phyloP scores from a whole-genome alignment of 148 eudicot species.

The Diospyros lotus region DNA sequence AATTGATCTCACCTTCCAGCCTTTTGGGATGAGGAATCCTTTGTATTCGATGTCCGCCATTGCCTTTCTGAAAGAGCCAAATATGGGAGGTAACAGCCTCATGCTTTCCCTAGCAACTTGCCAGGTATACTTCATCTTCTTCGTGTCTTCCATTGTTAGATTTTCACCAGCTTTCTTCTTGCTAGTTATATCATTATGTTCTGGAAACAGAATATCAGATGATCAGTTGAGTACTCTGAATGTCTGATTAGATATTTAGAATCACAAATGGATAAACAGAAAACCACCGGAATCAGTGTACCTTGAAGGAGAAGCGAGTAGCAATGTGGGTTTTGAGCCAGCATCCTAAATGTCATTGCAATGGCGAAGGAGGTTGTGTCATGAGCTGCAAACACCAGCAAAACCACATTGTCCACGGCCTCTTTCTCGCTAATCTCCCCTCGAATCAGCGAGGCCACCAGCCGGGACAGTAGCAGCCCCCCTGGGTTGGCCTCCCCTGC shows the following conservation, averaged over 20 bases:
- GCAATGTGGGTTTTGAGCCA: slow-evolving; percentile 48
- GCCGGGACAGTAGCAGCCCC: slow-evolving; percentile 31
- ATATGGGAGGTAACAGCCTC: slow-evolving; percentile 34
- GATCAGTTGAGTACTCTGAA: no score
- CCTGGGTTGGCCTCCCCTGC: slow-evolving; percentile 19
- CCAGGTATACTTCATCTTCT: slow-evolving; percentile 50
- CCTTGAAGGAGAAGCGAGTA: slow-evolving; percentile 65
- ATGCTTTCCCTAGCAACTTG: slow-evolving; percentile 40
- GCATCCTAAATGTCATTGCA: slow-evolving; percentile 77
- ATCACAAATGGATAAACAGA: no score
- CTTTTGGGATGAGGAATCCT: slow-evolving; percentile 43
- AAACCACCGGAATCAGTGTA: slow-evolving; percentile 11
- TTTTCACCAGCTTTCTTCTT: slow-evolving; percentile 24
- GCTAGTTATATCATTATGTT: slow-evolving; percentile 38
- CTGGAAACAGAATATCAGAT: slow-evolving; percentile 16
- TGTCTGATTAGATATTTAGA: no score
- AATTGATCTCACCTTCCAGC: slow-evolving; percentile 39
- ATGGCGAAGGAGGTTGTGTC: slow-evolving; percentile 87
- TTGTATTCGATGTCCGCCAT: slow-evolving; percentile 35
- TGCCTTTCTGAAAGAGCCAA: slow-evolving; percentile 34
- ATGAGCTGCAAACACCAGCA: slow-evolving; percentile 85
- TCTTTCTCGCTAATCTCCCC: slow-evolving; percentile 75
- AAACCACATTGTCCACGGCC: slow-evolving; percentile 64
- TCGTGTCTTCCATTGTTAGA: slow-evolving; percentile 46
- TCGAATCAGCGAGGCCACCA: slow-evolving; percentile 49